phyloP scores from a whole-genome alignment of 108 stramenopile genomes.

The Pseudonitzschia pungens region DNA sequence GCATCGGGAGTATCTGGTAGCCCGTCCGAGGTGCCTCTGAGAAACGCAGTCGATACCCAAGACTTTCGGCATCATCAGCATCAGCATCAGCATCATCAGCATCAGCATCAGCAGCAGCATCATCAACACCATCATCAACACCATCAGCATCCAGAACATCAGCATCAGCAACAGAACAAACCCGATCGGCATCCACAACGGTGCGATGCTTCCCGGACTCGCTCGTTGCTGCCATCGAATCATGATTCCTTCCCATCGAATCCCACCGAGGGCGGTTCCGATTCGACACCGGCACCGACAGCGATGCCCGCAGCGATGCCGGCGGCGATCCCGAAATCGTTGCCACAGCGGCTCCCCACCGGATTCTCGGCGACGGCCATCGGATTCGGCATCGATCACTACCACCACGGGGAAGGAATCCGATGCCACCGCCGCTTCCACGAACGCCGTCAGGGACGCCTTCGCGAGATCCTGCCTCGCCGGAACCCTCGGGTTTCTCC shows the following conservation, averaged over 20 bases:
- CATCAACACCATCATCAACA: not conserved
- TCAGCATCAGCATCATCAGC: not conserved
- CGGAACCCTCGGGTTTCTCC: conserved; percentile 16
- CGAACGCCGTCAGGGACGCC: conserved; percentile 49
- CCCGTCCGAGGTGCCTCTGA: no score
- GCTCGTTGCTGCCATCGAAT: no score
- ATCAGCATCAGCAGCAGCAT: not conserved
- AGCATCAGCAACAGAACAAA: not conserved
- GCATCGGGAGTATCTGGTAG: no score
- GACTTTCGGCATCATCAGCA: not conserved
- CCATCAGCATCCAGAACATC: conserved; percentile 4
- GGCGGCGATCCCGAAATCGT: not conserved
- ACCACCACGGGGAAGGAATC: not conserved
- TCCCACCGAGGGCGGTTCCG: no score
- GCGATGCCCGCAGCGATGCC: no score
- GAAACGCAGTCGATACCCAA: not conserved
- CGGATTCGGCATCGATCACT: conserved; percentile 46
- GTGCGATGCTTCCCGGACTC: no score
- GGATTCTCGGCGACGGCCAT: conserved; percentile 34
- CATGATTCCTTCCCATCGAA: no score
- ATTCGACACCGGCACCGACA: no score
- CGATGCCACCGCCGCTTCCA: conserved; percentile 54
- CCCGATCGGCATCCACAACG: not conserved
- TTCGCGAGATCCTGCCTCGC: conserved; percentile 36
- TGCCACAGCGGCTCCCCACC: not conserved